Evolutionary conservation across 257 asterid species (phyloP).

Genomic region (Nicotiana noctiflora): DNA sequence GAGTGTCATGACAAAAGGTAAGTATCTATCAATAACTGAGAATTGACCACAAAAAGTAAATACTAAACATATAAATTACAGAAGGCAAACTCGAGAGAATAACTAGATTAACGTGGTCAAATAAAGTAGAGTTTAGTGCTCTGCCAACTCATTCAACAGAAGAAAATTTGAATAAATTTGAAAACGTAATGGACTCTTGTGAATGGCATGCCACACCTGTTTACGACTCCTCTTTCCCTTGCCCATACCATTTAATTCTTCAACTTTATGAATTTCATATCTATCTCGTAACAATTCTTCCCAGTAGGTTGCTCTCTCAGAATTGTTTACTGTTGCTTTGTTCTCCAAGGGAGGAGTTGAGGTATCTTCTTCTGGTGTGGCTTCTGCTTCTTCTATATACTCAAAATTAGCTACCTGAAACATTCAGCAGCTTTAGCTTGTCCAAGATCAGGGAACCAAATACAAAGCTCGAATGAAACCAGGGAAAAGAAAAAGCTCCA

Average conservation of each 20-base stretch:
- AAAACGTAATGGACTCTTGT: not conserved
- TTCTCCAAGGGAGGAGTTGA: slow-evolving; percentile 46
- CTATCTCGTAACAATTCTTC: slow-evolving; percentile 84
- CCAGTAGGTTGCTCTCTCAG: slow-evolving; percentile 79
- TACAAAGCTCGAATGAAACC: not conserved
- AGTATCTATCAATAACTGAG: not conserved
- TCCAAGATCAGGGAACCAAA: slow-evolving; percentile 7
- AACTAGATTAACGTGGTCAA: not conserved
- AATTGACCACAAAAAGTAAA: not conserved
- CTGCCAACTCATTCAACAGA: slow-evolving; percentile 9
- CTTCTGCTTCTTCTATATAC: slow-evolving; percentile 71
- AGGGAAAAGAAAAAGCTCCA: not conserved
- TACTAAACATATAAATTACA: not conserved
- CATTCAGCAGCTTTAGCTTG: slow-evolving; percentile 12
- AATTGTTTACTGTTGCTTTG: slow-evolving; percentile 50
- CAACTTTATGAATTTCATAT: slow-evolving; percentile 79
- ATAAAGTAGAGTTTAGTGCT: not conserved
- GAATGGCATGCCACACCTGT: slow-evolving; percentile 44
- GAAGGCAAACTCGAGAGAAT: not conserved
- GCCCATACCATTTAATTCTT: slow-evolving; percentile 89
- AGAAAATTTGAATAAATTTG: not conserved
- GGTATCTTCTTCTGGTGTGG: slow-evolving; percentile 69
- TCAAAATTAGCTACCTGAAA: slow-evolving; percentile 93
- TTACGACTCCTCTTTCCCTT: slow-evolving; percentile 96
- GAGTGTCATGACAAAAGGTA: slow-evolving; percentile 8